Conservation (phyloP, 495 filamentous ascomycete species). For the Penicillium pulvis region DNA sequence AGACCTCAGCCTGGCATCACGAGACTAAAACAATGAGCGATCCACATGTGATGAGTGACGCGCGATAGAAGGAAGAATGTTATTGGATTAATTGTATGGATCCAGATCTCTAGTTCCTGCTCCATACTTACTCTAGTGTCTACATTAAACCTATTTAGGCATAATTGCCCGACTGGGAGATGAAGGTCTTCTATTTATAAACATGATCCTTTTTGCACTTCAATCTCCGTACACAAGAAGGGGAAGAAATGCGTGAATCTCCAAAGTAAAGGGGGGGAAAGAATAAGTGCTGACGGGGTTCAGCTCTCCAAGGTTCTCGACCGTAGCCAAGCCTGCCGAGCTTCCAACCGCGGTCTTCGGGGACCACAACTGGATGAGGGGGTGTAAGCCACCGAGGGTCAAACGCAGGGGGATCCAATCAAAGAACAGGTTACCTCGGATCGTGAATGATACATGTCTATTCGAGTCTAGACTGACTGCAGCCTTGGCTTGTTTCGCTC, state of each 20-base stretch:
- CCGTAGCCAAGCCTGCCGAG: slow-evolving; percentile 11
- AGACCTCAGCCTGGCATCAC: slow-evolving; percentile 9
- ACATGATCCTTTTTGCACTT: background rate
- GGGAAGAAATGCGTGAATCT: background rate
- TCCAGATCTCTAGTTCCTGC: background rate
- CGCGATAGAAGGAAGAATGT: background rate
- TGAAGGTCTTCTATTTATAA: background rate
- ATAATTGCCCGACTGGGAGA: background rate
- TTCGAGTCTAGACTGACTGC: background rate
- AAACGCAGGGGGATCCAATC: slow-evolving; percentile 1
- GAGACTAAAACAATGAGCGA: slow-evolving; percentile 19
- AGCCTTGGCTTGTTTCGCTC: background rate
- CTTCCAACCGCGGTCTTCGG: background rate
- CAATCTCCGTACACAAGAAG: background rate
- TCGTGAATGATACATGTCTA: background rate
- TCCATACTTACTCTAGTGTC: background rate
- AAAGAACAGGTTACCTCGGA: background rate
- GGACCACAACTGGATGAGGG: background rate
- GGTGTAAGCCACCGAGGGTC: background rate
- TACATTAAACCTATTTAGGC: background rate
- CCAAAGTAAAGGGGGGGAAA: background rate
- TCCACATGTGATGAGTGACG: slow-evolving; percentile 22
- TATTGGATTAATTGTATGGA: slow-evolving; percentile 3
- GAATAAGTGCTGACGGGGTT: background rate
- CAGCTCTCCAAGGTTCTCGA: slow-evolving; percentile 10